Conservation (phyloP, 352 stramenopile genomes). For the Peronospora destructor region DNA sequence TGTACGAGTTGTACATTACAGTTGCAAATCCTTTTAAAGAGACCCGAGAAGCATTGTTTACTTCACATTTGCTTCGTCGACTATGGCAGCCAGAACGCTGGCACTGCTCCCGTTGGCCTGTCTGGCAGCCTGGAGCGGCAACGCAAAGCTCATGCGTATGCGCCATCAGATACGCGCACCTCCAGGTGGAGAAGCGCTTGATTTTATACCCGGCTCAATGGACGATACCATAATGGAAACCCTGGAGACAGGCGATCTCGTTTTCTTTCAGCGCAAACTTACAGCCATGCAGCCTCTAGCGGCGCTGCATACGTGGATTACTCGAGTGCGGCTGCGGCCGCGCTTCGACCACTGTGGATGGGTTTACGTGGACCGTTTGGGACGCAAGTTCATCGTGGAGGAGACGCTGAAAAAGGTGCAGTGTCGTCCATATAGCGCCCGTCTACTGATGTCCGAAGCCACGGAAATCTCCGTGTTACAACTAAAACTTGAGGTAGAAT, state of each 20-base stretch:
- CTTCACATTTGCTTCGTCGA: conserved; percentile 1
- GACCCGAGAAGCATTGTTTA: conserved; percentile 10
- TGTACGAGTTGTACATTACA: neutral
- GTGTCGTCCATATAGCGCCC: conserved; percentile 70
- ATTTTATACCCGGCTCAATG: conserved; percentile 76
- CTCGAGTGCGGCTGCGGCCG: conserved; percentile 44
- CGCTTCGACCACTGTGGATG: conserved; percentile 79
- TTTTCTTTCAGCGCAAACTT: conserved; percentile 75
- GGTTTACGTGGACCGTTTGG: conserved; percentile 74
- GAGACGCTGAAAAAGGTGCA: conserved; percentile 75
- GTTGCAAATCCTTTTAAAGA: conserved; percentile 18
- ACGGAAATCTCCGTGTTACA: conserved; percentile 74
- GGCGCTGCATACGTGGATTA: conserved; percentile 59
- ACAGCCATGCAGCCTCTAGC: conserved; percentile 62
- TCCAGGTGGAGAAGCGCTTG: conserved; percentile 31
- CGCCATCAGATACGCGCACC: conserved; percentile 30
- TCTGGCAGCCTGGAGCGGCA: conserved; percentile 62
- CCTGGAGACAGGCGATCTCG: conserved; percentile 74
- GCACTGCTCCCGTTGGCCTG: conserved; percentile 49
- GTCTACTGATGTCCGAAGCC: conserved; percentile 62
- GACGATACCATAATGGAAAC: conserved; percentile 84
- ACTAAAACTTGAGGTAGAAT: conserved; percentile 42
- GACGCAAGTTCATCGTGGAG: conserved; percentile 79
- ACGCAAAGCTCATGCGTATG: conserved; percentile 51
- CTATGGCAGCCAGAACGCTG: conserved; percentile 35